Evolutionary conservation across 306 rosid species (phyloP), one percentile per base, ranked within the genome.

Genomic region (Fagus crenata): DNA sequence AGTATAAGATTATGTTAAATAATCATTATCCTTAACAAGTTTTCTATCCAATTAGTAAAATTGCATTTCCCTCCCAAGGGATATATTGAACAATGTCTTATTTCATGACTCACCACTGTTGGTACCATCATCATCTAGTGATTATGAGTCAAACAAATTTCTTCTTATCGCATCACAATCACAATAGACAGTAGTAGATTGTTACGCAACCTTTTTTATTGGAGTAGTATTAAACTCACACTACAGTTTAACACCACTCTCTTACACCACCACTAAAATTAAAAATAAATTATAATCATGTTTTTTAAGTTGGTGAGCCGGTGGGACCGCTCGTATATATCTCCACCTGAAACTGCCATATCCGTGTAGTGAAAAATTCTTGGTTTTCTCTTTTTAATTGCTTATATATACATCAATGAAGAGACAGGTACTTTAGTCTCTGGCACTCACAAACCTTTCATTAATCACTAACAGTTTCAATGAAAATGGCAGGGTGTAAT

Each of bases 401-500:
- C 2, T 3, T 39, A 9, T 6, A 13, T 31, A 11, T 60, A 18
- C 33, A 18, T 2, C 9, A 32, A 13, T 31, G 35, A 12, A 65
- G n/a, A 36, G 49, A 64, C 17, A 1, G 39, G 28, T 22, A 15
- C 64, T 31, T 28, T 35, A 61, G 68, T 22, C 68, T 58, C 18
- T 32, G 39, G 22, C 18, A 12, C 9, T 32, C 3, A 32, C 41
- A 63, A 35, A 63, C 51, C 13, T 56, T 28, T 22, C 28, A 22
- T 22, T 73, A 14, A n/a, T 40, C 7, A 41, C 49, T 73, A 28
- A 64, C 12, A 15, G 28, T 36, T 36, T 3, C 39, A 35, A 15
- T 67, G 32, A n/a, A 59, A 39, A 67, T 87, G 51, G 82, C 92
- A 94, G 98, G 98, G 97, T 51, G 53, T 94, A 73, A 70, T 94